These are phyloP conservation scores for Petunia axillaris DNA, from an alignment of 257 asterid genomes.

Conservation along the genomic window DNA sequence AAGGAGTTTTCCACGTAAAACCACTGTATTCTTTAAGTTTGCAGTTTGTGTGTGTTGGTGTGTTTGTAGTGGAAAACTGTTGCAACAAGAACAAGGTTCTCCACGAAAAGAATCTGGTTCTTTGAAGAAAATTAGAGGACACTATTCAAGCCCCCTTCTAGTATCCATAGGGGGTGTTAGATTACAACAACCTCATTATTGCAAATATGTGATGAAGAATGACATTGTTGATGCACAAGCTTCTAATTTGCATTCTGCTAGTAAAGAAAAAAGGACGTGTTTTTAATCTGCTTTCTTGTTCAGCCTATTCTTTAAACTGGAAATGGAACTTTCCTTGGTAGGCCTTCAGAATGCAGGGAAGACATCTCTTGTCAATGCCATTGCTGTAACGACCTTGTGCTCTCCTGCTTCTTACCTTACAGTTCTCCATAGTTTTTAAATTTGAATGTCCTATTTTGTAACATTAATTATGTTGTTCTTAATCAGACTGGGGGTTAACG, in stretches of 20 bases:
- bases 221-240: background rate
- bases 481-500: conserved; percentile 87
- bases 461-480: conserved; percentile 20
- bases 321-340: conserved; percentile 88
- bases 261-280: background rate
- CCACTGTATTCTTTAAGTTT: no score
- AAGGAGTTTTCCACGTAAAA: no score
- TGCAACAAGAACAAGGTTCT: no score
- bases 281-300: background rate
- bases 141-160: no score
- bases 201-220: background rate
- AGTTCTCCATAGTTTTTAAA: background rate
- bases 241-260: no score
- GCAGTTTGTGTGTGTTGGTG: no score
- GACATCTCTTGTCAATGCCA: conserved; percentile 80
- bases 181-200: no score
- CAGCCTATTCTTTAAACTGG: conserved; percentile 86
- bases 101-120: no score
- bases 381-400: conserved; percentile 59
- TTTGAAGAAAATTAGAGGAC: no score
- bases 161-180: no score
- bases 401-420: background rate
- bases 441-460: background rate
- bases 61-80: no score
- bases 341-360: conserved; percentile 92